phyloP scores from a whole-genome alignment of 495 filamentous ascomycete genomes.

The Penicillium roqueforti region DNA sequence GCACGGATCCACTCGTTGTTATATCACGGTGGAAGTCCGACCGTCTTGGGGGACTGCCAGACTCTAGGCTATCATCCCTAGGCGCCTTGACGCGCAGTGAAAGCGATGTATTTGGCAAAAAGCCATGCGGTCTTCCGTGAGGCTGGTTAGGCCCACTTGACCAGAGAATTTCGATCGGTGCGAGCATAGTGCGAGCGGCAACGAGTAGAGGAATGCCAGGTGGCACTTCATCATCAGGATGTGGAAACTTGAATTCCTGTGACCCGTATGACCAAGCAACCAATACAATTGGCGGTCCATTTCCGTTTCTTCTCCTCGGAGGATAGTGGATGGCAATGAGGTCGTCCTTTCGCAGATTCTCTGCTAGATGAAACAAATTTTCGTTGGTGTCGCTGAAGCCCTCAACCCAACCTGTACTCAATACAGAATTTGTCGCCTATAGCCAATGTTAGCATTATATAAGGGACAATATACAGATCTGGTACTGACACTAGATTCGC shows the following conservation, averaged over 20 bases:
- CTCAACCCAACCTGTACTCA: slow-evolving; percentile 26
- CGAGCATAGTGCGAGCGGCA: slow-evolving; percentile 14
- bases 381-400: slow-evolving; percentile 33
- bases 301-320: not conserved
- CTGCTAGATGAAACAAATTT: slow-evolving; percentile 24
- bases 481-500: slow-evolving; percentile 22
- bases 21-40: not conserved
- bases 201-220: slow-evolving; percentile 22
- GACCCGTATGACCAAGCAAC: slow-evolving; percentile 30
- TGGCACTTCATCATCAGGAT: not conserved
- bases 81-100: not conserved
- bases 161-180: not conserved
- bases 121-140: not conserved
- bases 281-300: slow-evolving; percentile 7
- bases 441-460: slow-evolving; percentile 1
- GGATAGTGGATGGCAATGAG: slow-evolving; percentile 27
- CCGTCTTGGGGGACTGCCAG: not conserved
- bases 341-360: slow-evolving; percentile 23
- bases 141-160: not conserved
- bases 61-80: not conserved
- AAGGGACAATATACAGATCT: not conserved
- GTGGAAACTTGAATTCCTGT: slow-evolving; percentile 20
- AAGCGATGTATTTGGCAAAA: not conserved
- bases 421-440: not conserved
- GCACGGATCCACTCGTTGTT: not conserved